These are phyloP conservation scores for Juglanconis oblonga DNA, from an alignment of 2,329 filamentous ascomycete species.

Conservation along the genomic window DNA sequence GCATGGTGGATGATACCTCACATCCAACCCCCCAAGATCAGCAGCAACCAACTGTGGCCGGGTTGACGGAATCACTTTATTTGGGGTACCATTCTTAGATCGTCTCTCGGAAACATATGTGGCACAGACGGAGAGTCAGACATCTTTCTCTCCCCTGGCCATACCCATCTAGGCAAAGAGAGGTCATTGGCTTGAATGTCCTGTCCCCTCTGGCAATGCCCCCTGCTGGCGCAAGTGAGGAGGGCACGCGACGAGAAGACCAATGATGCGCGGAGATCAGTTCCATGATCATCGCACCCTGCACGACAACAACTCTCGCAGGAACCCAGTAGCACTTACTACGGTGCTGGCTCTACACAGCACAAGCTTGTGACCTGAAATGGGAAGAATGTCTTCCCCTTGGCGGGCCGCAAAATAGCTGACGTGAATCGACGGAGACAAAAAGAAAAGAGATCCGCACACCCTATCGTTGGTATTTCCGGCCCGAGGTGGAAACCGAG, in stretches of 20 bases:
- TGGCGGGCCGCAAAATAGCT: background rate
- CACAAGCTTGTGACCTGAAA: background rate
- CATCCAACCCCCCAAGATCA: background rate
- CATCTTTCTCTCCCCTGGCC: background rate
- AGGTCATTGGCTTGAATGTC: constrained; percentile 1
- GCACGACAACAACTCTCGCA: background rate
- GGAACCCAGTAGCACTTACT: background rate
- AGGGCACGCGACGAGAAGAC: background rate
- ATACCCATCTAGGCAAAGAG: background rate
- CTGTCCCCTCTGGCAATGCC: background rate
- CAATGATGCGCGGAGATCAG: background rate
- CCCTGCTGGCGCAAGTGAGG: background rate
- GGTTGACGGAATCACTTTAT: background rate
- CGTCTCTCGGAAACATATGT: background rate
- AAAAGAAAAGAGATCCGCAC: background rate
- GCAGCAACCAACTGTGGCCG: too few relatives aligned
- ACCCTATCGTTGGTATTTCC: background rate
- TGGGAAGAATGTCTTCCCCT: background rate
- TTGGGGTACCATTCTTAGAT: background rate
- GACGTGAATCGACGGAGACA: background rate
- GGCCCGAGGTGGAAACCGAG: background rate
- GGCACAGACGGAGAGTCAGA: background rate
- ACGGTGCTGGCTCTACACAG: background rate
- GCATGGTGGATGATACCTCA: background rate
- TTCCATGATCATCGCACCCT: background rate